Evolutionary conservation across 1,284 basidiomycete species (phyloP).

Genomic region (Lentinula novae-zelandiae): DNA sequence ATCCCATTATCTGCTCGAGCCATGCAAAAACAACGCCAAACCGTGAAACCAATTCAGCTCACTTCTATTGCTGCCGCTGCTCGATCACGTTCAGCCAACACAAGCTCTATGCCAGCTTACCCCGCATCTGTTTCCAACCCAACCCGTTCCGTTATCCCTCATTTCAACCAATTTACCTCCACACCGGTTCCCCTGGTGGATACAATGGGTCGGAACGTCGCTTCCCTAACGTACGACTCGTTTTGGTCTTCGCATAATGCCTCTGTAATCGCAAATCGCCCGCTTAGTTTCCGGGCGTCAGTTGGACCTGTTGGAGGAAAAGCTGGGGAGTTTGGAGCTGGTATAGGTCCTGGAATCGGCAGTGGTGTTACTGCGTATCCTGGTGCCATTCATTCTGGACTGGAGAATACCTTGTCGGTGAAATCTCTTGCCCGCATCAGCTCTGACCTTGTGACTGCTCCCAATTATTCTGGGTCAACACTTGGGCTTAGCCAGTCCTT

Average conservation of each 20-base stretch:
- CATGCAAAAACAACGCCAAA: background rate
- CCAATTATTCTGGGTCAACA: too few species aligned
- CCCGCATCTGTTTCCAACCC: slow-evolving; percentile 3
- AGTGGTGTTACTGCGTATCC: slow-evolving; percentile 1
- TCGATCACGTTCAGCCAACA: background rate
- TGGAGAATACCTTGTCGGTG: background rate
- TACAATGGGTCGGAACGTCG: slow-evolving; percentile 12
- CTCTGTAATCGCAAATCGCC: background rate
- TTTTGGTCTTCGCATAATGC: slow-evolving; percentile 55
- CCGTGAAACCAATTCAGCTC: background rate
- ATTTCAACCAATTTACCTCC: background rate
- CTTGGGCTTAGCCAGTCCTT: too few species aligned
- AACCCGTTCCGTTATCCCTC: background rate
- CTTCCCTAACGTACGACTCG: slow-evolving; percentile 56
- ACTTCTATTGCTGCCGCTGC: background rate
- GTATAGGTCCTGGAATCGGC: background rate
- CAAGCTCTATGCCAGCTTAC: background rate
- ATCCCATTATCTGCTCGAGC: background rate
- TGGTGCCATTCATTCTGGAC: background rate
- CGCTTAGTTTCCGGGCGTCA: slow-evolving; percentile 17
- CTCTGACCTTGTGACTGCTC: background rate
- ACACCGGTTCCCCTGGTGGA: background rate
- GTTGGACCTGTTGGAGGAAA: background rate
- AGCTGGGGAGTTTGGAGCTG: background rate
- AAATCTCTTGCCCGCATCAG: background rate